These are phyloP conservation scores for Leccinum huronense DNA, from an alignment of 1,284 basidiomycete genomes.

Conservation along the genomic window DNA sequence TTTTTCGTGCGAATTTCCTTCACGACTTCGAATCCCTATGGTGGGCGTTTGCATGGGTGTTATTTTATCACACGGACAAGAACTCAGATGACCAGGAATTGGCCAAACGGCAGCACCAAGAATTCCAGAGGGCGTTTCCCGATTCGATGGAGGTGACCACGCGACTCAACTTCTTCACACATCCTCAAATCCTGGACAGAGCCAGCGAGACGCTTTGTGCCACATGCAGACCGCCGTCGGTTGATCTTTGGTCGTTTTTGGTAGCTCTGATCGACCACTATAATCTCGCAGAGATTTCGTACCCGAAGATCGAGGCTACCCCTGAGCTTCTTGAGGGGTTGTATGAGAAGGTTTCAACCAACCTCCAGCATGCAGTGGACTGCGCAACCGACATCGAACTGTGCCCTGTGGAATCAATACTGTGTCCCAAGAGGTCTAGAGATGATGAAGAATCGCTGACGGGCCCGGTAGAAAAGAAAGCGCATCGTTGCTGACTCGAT, in stretches of 20 bases:
- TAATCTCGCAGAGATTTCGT: no score
- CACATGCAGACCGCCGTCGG: no score
- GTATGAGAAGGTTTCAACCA: not conserved
- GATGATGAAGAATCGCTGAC: not conserved
- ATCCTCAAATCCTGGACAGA: no score
- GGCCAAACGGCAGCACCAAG: not conserved
- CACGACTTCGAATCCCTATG: conserved; percentile 17
- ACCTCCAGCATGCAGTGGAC: not conserved
- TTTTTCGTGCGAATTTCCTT: conserved; percentile 2
- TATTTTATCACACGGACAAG: conserved; percentile 5
- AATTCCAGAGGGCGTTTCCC: not conserved
- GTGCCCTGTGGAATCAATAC: not conserved
- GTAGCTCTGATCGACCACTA: no score
- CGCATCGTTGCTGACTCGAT: not conserved
- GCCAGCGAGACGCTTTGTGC: no score
- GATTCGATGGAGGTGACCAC: rapidly evolving
- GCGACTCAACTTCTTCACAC: no score
- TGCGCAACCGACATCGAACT: not conserved
- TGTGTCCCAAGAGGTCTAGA: not conserved
- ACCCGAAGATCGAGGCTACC: not conserved
- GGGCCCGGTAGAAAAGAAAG: not conserved
- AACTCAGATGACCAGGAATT: not conserved
- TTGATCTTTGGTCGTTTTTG: no score
- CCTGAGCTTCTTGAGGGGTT: not conserved
- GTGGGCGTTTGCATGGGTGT: conserved; percentile 15